Base-by-base conservation (phyloP, 495 filamentous ascomycete species). In the Aspergillus avenaceus region DNA sequence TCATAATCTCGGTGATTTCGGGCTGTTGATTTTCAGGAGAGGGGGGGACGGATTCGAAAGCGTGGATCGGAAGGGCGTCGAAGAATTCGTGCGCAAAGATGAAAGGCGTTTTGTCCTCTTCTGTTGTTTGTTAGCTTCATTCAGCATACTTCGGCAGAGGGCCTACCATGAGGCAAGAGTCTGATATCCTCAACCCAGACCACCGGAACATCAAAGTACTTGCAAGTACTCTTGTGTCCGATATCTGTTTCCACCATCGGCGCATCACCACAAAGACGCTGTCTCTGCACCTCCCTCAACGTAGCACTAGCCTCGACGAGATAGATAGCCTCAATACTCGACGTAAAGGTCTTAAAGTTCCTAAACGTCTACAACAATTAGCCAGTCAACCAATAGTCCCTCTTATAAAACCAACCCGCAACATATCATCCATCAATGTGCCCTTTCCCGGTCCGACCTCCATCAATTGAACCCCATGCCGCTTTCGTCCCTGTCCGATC, bases 61-160 rank as follows among this genome's bases (percentile, higher is more conserved):
- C 87, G 68, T 98, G 90, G 60, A 98, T 96, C 29, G 93, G 93
- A 5, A 97, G 86, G n/a, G 93, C 93, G 60, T 98, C 93, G 68
- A 98, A 97, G 75, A 98, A 97, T 64, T 98, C 93, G 64, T 98
- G 93, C 9, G 92, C 93, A 28, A 97, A 79, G 43, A 97, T 93
- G 68, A 96, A 93, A 1, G 93, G 91, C 13, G 84, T 88, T 57
- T 88, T 90, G 53, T 73, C 51, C 74, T 67, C 60, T 75, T 62
- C 66, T 63, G 41, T 41, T n/a, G 40, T 55, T 3, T 14, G 16
- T 11, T 9, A 23, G 8, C 32, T 44, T 19, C 6, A 18, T 32
- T 19, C 16, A 22, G 8, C 36, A 18, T 27, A 19, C 28, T 21
- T 27, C 14, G 5, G n/a, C 4, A 13, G 3, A 29, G 32, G 37